phyloP scores from a whole-genome alignment of 495 filamentous ascomycete species.

The Pyrenopolyporus hunteri region DNA sequence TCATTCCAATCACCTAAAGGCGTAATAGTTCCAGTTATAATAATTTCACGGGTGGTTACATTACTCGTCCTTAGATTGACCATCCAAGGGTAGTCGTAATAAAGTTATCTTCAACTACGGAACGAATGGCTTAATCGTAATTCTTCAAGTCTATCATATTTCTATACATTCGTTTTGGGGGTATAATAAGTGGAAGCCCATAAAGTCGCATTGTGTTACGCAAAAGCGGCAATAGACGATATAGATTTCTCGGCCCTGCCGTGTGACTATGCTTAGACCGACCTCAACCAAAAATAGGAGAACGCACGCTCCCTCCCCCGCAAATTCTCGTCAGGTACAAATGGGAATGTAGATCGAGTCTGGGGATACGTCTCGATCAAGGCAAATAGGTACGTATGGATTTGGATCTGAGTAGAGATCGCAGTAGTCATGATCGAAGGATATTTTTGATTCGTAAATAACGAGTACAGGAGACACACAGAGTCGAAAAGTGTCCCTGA shows the following conservation, averaged over 20 bases:
- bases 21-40: no score
- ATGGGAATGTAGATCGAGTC: background rate
- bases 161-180: background rate
- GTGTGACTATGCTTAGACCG: conserved; percentile 7
- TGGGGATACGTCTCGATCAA: background rate
- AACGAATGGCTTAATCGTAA: background rate
- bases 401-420: background rate
- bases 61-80: no score
- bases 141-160: background rate
- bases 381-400: background rate
- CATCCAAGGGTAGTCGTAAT: no score
- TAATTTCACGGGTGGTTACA: no score
- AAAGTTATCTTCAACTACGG: background rate
- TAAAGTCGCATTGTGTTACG: background rate
- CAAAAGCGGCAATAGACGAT: conserved; percentile 1
- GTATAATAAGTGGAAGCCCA: background rate
- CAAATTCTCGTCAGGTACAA: background rate
- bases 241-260: background rate
- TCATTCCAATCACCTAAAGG: no score
- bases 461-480: conserved; percentile 10
- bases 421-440: background rate
- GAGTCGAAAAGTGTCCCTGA: background rate
- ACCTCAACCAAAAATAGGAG: background rate
- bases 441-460: no score
- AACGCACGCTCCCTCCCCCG: background rate